A percentile compares a stretch with the other conserved stretches of the same genome.
phyloP scores from a whole-genome alignment of 106 monocot species.

The Xerophyta viscosa region DNA sequence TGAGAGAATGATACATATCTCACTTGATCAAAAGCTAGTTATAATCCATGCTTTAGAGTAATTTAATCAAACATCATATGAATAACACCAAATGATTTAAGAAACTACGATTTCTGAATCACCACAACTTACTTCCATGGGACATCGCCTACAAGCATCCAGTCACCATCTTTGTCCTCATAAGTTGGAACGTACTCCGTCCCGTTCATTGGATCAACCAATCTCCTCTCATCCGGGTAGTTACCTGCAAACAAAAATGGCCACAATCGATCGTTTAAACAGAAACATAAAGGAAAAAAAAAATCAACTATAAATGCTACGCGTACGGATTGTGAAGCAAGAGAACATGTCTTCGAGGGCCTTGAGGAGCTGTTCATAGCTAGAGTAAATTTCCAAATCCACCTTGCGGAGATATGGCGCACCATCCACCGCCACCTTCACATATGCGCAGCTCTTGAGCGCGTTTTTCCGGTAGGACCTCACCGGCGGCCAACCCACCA shows the following conservation, averaged over 20 bases:
- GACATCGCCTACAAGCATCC: slow-evolving; percentile 95
- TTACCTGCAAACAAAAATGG: slow-evolving; percentile 30
- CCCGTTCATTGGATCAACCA: slow-evolving; percentile 81
- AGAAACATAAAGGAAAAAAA: not conserved
- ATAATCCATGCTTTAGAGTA: no score
- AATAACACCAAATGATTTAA: not conserved
- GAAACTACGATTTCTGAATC: not conserved
- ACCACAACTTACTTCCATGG: slow-evolving; percentile 74
- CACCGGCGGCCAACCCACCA: slow-evolving; percentile 97
- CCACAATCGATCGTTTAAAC: not conserved
- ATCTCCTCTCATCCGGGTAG: slow-evolving; percentile 46
- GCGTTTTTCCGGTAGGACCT: slow-evolving; percentile 65
- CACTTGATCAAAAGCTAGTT: no score
- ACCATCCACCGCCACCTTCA: slow-evolving; percentile 92
- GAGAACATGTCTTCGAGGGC: slow-evolving; percentile 85
- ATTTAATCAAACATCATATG: not conserved
- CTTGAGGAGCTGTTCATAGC: slow-evolving; percentile 60
- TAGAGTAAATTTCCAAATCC: slow-evolving; percentile 58
- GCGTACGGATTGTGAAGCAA: slow-evolving; percentile 51
- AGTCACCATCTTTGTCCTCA: slow-evolving; percentile 93
- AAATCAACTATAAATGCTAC: not conserved
- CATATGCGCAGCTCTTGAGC: slow-evolving; percentile 58
- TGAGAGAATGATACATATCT: no score
- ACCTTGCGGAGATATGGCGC: slow-evolving; percentile 94
- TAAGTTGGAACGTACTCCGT: slow-evolving; percentile 84